Evolutionary conservation across 495 filamentous ascomycete genomes (phyloP), one percentile per base, ranked within the genome.

Genomic region (Ascodesmis nigricans): DNA sequence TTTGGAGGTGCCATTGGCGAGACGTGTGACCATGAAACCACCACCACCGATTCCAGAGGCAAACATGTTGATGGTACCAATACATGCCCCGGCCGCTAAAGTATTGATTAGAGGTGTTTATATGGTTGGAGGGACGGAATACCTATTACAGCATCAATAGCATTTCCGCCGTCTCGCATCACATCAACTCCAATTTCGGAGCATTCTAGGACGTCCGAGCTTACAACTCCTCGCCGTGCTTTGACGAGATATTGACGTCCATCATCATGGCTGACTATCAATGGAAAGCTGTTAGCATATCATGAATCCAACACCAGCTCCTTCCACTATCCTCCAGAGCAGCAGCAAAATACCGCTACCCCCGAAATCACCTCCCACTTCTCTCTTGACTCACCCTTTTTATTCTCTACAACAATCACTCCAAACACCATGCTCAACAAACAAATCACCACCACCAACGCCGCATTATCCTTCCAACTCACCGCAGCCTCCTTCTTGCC

Each of bases 121-220:
- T n/a, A 31, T 10, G 4, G 16, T 16, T 4, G 2, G 24, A 24
- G 11, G 24, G 33, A 24, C 10, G 24, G 3, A 4, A 11, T 44
- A 50, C 47, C 47, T 22, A 52, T 52, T 17, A 38, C 44, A 6
- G 47, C 43, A 35, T 52, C 49, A 9, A 52, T 33, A 2, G 49
- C 48, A 29, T 52, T 52, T 4, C 49, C 49, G 14, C 49, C 49
- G 28, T 41, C 36, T 38, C 42, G 46, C 40, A 52, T 15, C 14
- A 50, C 21, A 21, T 39, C 40, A 4, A 52, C 49, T 1, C 49
- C 49, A 31, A 52, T 52, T 11, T 26, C 29, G 1, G 49, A 52
- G 22, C 49, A 52, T 21, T 37, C 20, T 0, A 40, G 43, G 10
- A 52, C 49, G 21, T 52, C 49, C 10, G 43, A 47, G 14, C 43